A percentile compares a stretch with the other conserved stretches of the same genome.
phyloP scores from a whole-genome alignment of 2,329 filamentous ascomycete genomes.

The Chlorencoelia australis region DNA sequence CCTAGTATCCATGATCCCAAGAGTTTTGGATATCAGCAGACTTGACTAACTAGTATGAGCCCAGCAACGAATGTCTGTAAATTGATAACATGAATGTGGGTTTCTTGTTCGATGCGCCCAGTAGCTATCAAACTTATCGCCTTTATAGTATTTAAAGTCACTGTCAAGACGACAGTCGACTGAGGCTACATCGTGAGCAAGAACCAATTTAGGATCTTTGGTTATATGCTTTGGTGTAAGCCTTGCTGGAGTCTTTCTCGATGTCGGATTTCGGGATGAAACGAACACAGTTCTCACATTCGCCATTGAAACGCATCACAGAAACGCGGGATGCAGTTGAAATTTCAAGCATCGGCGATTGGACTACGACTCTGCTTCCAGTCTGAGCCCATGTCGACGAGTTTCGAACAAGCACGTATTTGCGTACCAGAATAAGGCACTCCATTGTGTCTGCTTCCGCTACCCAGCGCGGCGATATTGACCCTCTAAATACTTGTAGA shows the following conservation, averaged over 20 bases:
- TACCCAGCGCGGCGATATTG: neutral
- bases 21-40: conserved; percentile 19
- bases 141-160: conserved; percentile 11
- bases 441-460: conserved; percentile 1
- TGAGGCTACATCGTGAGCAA: conserved; percentile 18
- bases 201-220: conserved; percentile 3
- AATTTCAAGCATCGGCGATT: conserved; percentile 15
- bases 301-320: conserved; percentile 12
- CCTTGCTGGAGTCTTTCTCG: conserved; percentile 14
- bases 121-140: conserved; percentile 12
- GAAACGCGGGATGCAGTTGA: conserved; percentile 10
- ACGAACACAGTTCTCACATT: conserved; percentile 16
- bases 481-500: neutral
- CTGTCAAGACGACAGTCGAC: conserved; percentile 7
- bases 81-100: conserved; percentile 18
- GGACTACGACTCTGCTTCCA: conserved; percentile 14
- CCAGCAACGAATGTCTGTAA: conserved; percentile 14
- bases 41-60: conserved; percentile 11
- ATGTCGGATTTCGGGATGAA: conserved; percentile 17
- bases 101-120: conserved; percentile 2
- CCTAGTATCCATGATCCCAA: no score
- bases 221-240: conserved; percentile 10
- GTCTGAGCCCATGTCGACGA: conserved; percentile 15
- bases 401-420: conserved; percentile 15
- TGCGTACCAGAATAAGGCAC: conserved; percentile 15